Evolutionary conservation across 2,329 filamentous ascomycete species (phyloP).

Genomic region (Alternaria postmessia): DNA sequence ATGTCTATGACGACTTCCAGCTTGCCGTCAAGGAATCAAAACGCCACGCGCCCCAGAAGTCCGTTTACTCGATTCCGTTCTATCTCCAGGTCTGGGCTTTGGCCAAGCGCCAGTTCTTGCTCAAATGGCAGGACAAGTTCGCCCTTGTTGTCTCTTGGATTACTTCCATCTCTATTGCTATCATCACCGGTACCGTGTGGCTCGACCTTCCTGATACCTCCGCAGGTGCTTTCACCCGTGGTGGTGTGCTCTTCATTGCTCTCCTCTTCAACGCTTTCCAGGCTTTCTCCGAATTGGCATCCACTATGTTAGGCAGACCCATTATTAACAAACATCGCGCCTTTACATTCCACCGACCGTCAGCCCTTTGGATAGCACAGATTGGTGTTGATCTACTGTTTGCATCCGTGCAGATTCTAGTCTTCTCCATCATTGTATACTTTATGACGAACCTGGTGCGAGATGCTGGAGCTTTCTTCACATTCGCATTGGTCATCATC

Average conservation of each 20-base stretch:
- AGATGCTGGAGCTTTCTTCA: slow-evolving; percentile 59
- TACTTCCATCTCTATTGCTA: slow-evolving; percentile 74
- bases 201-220: slow-evolving; percentile 70
- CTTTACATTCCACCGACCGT: slow-evolving; percentile 83
- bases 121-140: slow-evolving; percentile 87
- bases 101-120: slow-evolving; percentile 82
- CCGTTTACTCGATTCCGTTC: slow-evolving; percentile 85
- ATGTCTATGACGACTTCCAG: slow-evolving; percentile 78
- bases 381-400: slow-evolving; percentile 82
- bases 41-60: slow-evolving; percentile 74
- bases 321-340: slow-evolving; percentile 86
- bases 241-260: slow-evolving; percentile 80
- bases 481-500: slow-evolving; percentile 56
- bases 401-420: slow-evolving; percentile 69
- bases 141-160: slow-evolving; percentile 77
- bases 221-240: slow-evolving; percentile 79
- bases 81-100: slow-evolving; percentile 83
- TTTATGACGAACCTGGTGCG: slow-evolving; percentile 60
- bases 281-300: slow-evolving; percentile 78
- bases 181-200: slow-evolving; percentile 82
- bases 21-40: slow-evolving; percentile 80
- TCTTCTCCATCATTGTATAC: slow-evolving; percentile 59
- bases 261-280: slow-evolving; percentile 89
- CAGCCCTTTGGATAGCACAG: slow-evolving; percentile 83
- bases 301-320: slow-evolving; percentile 76